Evolutionary conservation across 1,284 basidiomycete genomes (phyloP).

Genomic region (Termitomyces sp.): DNA sequence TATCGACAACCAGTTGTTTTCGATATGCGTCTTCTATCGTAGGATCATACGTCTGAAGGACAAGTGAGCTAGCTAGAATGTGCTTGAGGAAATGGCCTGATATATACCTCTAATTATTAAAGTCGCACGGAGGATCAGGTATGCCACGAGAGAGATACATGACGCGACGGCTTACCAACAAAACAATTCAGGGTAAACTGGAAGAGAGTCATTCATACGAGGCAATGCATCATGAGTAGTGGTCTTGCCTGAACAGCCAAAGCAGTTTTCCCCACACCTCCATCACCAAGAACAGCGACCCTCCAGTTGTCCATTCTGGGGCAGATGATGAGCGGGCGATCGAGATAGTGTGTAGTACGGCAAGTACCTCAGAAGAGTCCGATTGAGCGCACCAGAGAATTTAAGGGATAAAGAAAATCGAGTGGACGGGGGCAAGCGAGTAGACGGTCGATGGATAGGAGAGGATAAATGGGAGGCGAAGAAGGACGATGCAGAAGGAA

Average conservation of each 20-base stretch:
- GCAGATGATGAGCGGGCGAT: slow-evolving; percentile 20
- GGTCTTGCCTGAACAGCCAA: slow-evolving; percentile 84
- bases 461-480: slow-evolving; percentile 18
- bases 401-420: slow-evolving; percentile 19
- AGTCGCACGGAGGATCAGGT: background rate
- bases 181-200: slow-evolving; percentile 93
- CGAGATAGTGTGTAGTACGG: slow-evolving; percentile 3
- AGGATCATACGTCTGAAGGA: slow-evolving; percentile 75
- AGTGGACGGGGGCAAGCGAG: slow-evolving; percentile 16
- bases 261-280: slow-evolving; percentile 97
- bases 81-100: slow-evolving; percentile 3
- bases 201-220: slow-evolving; percentile 14
- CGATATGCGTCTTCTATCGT: slow-evolving; percentile 96
- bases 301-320: slow-evolving; percentile 82
- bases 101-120: slow-evolving; percentile 42
- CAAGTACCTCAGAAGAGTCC: slow-evolving; percentile 25
- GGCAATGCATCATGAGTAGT: slow-evolving; percentile 2
- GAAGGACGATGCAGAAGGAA: slow-evolving; percentile 17
- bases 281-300: slow-evolving; percentile 93
- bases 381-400: slow-evolving; percentile 24
- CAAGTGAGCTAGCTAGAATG: slow-evolving; percentile 11
- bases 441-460: slow-evolving; percentile 21
- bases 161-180: slow-evolving; percentile 61
- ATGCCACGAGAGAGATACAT: background rate
- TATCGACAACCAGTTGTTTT: slow-evolving; percentile 88